Conservation (phyloP, 306 rosid species). For the Trifolium fragiferum region DNA sequence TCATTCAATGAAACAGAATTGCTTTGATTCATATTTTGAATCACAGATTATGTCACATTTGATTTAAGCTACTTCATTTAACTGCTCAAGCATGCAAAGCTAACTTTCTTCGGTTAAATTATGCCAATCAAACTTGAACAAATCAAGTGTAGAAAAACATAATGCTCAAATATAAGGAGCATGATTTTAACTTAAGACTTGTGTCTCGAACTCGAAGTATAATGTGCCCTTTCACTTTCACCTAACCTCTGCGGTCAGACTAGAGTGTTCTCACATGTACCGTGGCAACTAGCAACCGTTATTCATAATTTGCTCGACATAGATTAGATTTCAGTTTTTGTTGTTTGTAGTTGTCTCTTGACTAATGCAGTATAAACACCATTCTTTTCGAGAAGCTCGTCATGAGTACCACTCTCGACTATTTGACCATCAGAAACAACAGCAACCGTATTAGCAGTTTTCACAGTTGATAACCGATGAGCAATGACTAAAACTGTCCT, state of each 20-base stretch:
- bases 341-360: conserved; percentile 59
- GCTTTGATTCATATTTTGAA: not conserved
- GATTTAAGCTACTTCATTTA: conserved; percentile 9
- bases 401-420: conserved; percentile 70
- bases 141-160: conserved; percentile 10
- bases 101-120: conserved; percentile 2
- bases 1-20: not conserved
- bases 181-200: not conserved
- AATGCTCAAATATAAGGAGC: conserved; percentile 30
- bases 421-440: conserved; percentile 72
- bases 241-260: not conserved
- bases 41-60: not conserved
- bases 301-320: conserved; percentile 1
- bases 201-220: conserved; percentile 27
- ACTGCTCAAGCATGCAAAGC: not conserved
- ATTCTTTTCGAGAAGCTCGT: conserved; percentile 59
- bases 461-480: conserved; percentile 74
- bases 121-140: conserved; percentile 5
- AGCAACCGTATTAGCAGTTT: conserved; percentile 64
- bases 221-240: not conserved
- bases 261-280: not conserved
- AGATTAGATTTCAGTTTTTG: conserved; percentile 48
- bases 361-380: conserved; percentile 70
- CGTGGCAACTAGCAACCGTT: conserved; percentile 9
- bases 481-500: conserved; percentile 79